Conservation (phyloP, 2,329 filamentous ascomycete genomes). For the Bretziella fagacearum region DNA sequence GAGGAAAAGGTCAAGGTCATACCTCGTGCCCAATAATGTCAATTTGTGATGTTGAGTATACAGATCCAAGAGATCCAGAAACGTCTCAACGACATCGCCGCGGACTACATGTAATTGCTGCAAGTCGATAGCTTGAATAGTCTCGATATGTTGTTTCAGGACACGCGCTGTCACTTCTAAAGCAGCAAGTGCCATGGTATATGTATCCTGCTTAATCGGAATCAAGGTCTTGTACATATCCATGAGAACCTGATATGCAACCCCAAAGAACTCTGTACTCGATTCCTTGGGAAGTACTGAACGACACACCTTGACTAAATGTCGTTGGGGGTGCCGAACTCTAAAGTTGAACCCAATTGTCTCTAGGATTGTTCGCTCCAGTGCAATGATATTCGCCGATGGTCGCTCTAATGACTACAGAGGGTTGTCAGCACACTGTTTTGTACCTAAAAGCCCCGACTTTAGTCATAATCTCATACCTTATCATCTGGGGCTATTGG, state of each 20-base stretch:
- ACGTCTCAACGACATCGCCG: slow-evolving; percentile 49
- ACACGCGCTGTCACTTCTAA: slow-evolving; percentile 66
- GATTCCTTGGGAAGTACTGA: slow-evolving; percentile 32
- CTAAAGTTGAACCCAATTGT: slow-evolving; percentile 88
- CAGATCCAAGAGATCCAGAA: slow-evolving; percentile 79
- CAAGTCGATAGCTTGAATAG: slow-evolving; percentile 32
- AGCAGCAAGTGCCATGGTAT: slow-evolving; percentile 69
- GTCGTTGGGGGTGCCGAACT: slow-evolving; percentile 70
- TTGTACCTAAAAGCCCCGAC: no score
- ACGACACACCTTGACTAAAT: slow-evolving; percentile 63
- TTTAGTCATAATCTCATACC: no score
- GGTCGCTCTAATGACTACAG: slow-evolving; percentile 59
- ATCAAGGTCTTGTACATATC: slow-evolving; percentile 90
- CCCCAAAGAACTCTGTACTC: slow-evolving; percentile 40
- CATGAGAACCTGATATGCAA: slow-evolving; percentile 66
- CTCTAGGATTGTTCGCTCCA: slow-evolving; percentile 87
- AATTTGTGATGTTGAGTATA: slow-evolving; percentile 69
- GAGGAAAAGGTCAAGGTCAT: slow-evolving; percentile 65
- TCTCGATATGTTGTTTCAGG: slow-evolving; percentile 36
- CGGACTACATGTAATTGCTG: slow-evolving; percentile 31
- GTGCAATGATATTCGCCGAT: slow-evolving; percentile 66
- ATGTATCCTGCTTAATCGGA: slow-evolving; percentile 73
- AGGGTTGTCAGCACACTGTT: no score
- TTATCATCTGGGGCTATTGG: slow-evolving; percentile 66
- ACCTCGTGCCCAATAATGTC: slow-evolving; percentile 56